phyloP scores from a whole-genome alignment of 2,329 filamentous ascomycete genomes.

The Chaetomiaceae sp. region DNA sequence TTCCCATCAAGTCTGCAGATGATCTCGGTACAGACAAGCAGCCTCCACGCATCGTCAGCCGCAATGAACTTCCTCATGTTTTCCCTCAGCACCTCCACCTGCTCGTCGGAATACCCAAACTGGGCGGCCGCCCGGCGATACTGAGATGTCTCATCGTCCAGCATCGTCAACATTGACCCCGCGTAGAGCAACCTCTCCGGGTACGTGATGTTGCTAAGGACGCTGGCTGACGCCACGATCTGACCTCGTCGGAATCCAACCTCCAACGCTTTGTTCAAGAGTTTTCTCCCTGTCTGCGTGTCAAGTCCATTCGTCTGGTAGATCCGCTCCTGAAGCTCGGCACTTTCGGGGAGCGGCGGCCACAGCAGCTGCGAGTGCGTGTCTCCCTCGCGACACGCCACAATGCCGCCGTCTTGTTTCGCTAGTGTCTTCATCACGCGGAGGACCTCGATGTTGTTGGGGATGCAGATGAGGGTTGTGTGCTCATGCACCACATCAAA shows the following conservation, averaged over 20 bases:
- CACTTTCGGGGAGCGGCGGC: conserved; percentile 10
- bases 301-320: conserved; percentile 15
- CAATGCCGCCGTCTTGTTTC: conserved; percentile 11
- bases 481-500: conserved; percentile 14
- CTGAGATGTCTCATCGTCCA: conserved; percentile 7
- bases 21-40: conserved; percentile 9
- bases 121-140: conserved; percentile 6
- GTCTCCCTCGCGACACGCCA: conserved; percentile 12
- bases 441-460: conserved; percentile 12
- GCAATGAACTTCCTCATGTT: conserved; percentile 14
- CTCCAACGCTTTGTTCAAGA: conserved; percentile 11
- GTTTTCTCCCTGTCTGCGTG: conserved; percentile 13
- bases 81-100: conserved; percentile 14
- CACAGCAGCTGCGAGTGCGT: conserved; percentile 12
- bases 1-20: conserved; percentile 13
- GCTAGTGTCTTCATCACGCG: conserved; percentile 10
- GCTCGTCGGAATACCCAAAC: conserved; percentile 10
- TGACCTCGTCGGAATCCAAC: conserved; percentile 10
- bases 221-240: conserved; percentile 11
- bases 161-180: conserved; percentile 6
- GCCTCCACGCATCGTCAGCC: conserved; percentile 13
- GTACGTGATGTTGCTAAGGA: conserved; percentile 10
- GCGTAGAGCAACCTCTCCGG: conserved; percentile 5
- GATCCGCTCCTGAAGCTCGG: conserved; percentile 11
- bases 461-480: conserved; percentile 12